A percentile compares a stretch with the other conserved stretches of the same genome.
Evolutionary conservation across 257 asterid species (phyloP).

Genomic region (Solanum lignicaule): DNA sequence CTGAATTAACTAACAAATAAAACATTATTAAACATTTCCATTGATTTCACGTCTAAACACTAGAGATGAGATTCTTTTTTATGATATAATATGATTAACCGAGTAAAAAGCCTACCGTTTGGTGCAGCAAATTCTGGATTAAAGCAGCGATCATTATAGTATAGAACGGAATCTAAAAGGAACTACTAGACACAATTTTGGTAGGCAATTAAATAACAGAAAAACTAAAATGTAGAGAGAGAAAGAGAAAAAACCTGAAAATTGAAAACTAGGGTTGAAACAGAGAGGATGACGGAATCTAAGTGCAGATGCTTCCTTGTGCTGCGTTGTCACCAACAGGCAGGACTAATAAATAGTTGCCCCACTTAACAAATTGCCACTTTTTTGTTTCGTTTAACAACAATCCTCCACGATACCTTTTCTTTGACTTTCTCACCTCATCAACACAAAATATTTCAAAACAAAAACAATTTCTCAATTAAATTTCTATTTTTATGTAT

Average conservation of each 20-base stretch:
- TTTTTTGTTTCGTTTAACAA: not conserved
- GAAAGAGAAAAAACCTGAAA: not conserved
- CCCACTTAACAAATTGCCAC: not conserved
- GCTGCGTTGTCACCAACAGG: not conserved
- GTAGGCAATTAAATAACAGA: not conserved
- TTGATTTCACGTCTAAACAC: not conserved
- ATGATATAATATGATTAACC: not conserved
- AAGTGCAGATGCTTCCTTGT: not conserved
- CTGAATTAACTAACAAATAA: not conserved
- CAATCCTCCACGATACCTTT: not conserved
- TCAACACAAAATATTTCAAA: not conserved
- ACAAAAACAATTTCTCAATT: too few species aligned
- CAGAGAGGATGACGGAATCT: not conserved
- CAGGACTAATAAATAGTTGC: not conserved
- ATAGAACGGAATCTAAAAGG: not conserved
- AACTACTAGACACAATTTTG: not conserved
- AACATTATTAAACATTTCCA: not conserved
- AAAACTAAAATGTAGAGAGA: not conserved
- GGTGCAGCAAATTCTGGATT: not conserved
- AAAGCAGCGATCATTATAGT: not conserved
- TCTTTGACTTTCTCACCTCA: not conserved
- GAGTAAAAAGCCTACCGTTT: not conserved
- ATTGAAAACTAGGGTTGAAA: not conserved
- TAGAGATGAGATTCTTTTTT: not conserved
- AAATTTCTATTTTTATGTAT: too few species aligned